A percentile compares a stretch with the other conserved stretches of the same genome.
phyloP scores from a whole-genome alignment of 331 rosid genomes.

The Stylosanthes scabra region DNA sequence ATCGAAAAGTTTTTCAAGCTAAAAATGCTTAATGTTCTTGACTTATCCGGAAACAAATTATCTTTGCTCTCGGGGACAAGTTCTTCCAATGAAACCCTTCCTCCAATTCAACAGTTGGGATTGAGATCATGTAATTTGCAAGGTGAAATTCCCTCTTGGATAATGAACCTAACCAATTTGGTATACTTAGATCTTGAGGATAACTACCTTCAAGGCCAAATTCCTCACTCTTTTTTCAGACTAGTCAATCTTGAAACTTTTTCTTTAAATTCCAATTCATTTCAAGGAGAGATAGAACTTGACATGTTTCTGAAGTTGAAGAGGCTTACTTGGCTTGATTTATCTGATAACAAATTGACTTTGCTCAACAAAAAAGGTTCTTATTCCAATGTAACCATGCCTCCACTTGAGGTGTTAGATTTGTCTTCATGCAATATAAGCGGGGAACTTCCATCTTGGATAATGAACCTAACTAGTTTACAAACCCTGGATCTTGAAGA shows the following conservation, averaged over 20 bases:
- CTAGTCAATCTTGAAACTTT: not conserved
- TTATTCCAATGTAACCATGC: not conserved
- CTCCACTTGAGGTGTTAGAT: not conserved
- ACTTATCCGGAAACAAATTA: not conserved
- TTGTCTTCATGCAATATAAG: not conserved
- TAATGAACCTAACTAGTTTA: not conserved
- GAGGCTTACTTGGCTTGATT: accelerated
- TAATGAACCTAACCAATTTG: not conserved
- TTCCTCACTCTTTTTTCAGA: not conserved
- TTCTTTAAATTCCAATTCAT: not conserved
- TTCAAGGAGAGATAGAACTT: constrained; percentile 33
- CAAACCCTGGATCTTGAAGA: not conserved
- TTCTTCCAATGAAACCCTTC: not conserved
- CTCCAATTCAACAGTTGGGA: not conserved
- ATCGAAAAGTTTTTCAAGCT: not conserved
- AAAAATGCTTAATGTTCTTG: not conserved
- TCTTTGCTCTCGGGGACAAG: not conserved
- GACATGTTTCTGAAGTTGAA: constrained; percentile 22
- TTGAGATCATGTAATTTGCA: not conserved
- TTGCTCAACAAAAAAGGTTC: not conserved
- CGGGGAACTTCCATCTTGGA: not conserved
- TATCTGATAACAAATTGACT: constrained; percentile 11
- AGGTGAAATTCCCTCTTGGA: not conserved
- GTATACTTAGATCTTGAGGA: not conserved
- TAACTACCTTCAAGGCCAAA: not conserved